These are phyloP conservation scores for Syzygium malaccense DNA, from an alignment of 441 rosid species.

Conservation along the genomic window DNA sequence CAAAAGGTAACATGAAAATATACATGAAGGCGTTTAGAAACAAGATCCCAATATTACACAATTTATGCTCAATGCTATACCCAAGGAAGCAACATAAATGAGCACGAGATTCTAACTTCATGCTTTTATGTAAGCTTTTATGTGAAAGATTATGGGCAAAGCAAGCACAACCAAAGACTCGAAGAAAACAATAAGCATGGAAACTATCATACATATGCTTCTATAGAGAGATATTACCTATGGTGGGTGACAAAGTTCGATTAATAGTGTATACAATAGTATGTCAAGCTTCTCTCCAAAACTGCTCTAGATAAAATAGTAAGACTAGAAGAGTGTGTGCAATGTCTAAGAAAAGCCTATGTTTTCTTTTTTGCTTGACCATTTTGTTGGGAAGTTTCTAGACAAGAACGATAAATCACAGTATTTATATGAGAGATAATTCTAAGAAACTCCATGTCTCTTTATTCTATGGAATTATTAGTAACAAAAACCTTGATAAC, in stretches of 20 bases:
- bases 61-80: not conserved
- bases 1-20: not conserved
- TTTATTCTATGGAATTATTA: not conserved
- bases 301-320: not conserved
- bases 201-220: not conserved
- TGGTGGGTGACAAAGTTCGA: not conserved
- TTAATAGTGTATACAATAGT: not conserved
- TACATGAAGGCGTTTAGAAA: not conserved
- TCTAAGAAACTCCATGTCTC: not conserved
- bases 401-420: not conserved
- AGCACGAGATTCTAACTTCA: not conserved
- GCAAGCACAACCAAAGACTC: not conserved
- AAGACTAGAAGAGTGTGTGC: not conserved
- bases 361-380: not conserved
- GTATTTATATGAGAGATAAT: not conserved
- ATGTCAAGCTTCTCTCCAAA: not conserved
- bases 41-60: not conserved
- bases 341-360: not conserved
- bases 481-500: not conserved
- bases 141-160: not conserved
- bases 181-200: not conserved
- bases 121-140: not conserved
- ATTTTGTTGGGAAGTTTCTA: not conserved
- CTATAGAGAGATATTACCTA: not conserved
- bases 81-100: not conserved